A percentile compares a stretch with the other conserved stretches of the same genome.
phyloP scores from a whole-genome alignment of 352 stramenopile genomes.

The Phytophthora quininea region DNA sequence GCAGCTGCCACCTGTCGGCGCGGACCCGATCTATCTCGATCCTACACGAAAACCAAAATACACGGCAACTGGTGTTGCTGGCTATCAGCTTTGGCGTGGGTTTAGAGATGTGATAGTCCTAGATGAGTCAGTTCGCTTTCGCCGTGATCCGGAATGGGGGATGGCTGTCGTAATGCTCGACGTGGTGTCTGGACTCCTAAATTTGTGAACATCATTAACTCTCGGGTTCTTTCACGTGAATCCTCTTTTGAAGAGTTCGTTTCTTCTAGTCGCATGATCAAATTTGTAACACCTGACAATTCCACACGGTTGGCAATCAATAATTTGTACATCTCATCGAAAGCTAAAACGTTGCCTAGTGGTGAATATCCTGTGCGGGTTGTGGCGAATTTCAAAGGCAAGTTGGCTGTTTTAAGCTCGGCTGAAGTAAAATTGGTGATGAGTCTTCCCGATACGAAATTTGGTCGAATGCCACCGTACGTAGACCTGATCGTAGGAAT shows the following conservation, averaged over 20 bases:
- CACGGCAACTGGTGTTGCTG: neutral
- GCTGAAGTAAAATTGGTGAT: neutral
- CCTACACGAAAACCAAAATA: neutral
- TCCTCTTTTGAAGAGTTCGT: neutral
- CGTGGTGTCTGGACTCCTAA: neutral
- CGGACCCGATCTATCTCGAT: neutral
- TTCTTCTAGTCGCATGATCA: neutral
- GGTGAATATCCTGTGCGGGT: conserved; percentile 6
- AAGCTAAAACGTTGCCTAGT: neutral
- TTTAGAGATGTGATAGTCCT: neutral
- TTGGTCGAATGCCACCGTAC: conserved; percentile 6
- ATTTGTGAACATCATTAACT: conserved; percentile 8
- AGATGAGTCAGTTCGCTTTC: conserved; percentile 11
- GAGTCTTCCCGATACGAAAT: conserved; percentile 8
- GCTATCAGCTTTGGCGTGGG: conserved; percentile 3
- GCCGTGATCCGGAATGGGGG: conserved; percentile 9
- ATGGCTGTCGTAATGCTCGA: neutral
- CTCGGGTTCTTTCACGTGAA: neutral
- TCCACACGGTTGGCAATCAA: conserved; percentile 2
- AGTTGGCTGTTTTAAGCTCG: neutral
- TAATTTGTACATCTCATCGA: neutral
- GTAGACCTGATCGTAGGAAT: conserved; percentile 7
- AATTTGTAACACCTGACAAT: conserved; percentile 10
- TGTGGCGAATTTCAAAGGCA: conserved; percentile 6
- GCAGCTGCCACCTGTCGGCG: conserved; percentile 5